phyloP scores from a whole-genome alignment of 805 yeast species.

The Wickerhamomyces alni region DNA sequence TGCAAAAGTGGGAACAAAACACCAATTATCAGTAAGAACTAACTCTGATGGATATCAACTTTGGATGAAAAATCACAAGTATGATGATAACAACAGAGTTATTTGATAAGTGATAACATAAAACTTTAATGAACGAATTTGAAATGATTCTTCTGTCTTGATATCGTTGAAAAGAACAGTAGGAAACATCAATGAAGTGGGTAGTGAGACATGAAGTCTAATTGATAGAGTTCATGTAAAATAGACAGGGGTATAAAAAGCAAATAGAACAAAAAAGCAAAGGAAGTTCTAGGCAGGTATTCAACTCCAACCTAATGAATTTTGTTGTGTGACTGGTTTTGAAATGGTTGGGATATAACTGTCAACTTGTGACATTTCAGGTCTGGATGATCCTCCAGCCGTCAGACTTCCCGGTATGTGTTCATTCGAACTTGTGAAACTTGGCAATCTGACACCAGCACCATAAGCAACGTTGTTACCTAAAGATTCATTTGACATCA shows the following conservation, averaged over 20 bases:
- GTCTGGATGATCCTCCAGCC: not conserved
- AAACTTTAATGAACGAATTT: too few relatives aligned
- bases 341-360: slow-evolving; percentile 44
- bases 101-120: too few relatives aligned
- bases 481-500: slow-evolving; percentile 5
- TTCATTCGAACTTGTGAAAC: not conserved
- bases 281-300: slow-evolving; percentile 1
- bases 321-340: slow-evolving; percentile 63
- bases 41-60: too few relatives aligned
- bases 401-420: not conserved
- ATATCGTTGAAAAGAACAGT: too few relatives aligned
- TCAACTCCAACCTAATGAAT: slow-evolving; percentile 64
- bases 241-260: too few relatives aligned
- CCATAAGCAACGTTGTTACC: slow-evolving; percentile 14
- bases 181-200: not conserved
- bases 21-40: too few relatives aligned
- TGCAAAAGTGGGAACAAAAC: too few relatives aligned
- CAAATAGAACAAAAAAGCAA: not conserved
- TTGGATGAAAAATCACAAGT: too few relatives aligned
- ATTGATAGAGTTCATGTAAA: too few relatives aligned
- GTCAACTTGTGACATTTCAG: slow-evolving; percentile 22
- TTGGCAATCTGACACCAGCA: slow-evolving; percentile 17
- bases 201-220: too few relatives aligned
- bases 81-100: too few relatives aligned
- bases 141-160: too few relatives aligned